Conservation (phyloP, 2,329 filamentous ascomycete genomes). For the Ophiognomonia clavigignenti-juglandacearum region DNA sequence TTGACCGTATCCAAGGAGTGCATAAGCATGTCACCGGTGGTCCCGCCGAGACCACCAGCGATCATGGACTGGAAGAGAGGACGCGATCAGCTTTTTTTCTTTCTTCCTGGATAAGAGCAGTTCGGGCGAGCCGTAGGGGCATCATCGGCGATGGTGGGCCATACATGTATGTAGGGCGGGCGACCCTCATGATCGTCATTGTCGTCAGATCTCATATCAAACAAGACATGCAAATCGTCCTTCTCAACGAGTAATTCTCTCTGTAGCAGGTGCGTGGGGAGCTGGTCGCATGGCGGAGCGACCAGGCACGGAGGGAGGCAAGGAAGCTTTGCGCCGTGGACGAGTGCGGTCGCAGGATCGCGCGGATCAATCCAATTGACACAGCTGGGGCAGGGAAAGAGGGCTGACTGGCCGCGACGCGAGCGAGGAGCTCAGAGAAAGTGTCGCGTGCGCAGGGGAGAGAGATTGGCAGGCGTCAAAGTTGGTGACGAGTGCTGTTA, state of each 20-base stretch:
- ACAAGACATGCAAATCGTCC: constrained; percentile 10
- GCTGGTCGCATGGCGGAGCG: constrained; percentile 10
- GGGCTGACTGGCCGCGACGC: constrained; percentile 5
- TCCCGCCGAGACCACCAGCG: constrained; percentile 87
- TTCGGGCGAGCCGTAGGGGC: no score
- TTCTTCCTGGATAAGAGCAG: no score
- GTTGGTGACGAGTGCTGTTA: not conserved
- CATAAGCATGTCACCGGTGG: constrained; percentile 95
- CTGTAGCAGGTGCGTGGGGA: not conserved
- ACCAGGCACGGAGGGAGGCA: not conserved
- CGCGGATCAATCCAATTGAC: not conserved
- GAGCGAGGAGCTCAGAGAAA: constrained; percentile 6
- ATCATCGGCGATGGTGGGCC: constrained; percentile 24
- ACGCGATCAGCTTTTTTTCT: constrained; percentile 10
- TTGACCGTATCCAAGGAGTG: constrained; percentile 98
- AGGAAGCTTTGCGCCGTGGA: constrained; percentile 12
- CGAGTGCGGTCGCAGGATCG: not conserved
- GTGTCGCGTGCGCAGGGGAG: constrained; percentile 7
- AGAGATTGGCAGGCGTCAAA: not conserved
- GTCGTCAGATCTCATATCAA: constrained; percentile 30
- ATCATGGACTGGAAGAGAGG: constrained; percentile 70
- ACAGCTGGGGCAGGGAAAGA: not conserved
- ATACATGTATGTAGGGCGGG: constrained; percentile 60
- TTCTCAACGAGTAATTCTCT: constrained; percentile 1
- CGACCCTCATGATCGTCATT: constrained; percentile 48